Conservation (phyloP, 306 rosid species). For the Aeschynomene evenia region DNA sequence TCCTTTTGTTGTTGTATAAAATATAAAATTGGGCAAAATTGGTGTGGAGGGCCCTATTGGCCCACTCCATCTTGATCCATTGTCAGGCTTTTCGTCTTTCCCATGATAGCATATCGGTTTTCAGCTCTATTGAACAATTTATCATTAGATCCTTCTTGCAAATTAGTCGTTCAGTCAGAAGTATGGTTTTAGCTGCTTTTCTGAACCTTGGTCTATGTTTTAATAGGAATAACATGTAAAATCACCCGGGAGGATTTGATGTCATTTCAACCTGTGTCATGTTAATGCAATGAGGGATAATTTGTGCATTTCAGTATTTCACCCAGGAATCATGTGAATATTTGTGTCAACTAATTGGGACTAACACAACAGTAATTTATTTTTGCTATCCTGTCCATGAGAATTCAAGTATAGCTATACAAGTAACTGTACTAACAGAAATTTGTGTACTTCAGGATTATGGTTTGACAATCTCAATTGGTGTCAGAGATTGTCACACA, state of each 20-base stretch:
- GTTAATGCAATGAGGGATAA: background rate
- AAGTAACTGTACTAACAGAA: background rate
- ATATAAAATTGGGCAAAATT: background rate
- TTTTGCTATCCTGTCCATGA: slow-evolving; percentile 2
- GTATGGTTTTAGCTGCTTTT: background rate
- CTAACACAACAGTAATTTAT: background rate
- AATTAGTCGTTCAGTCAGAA: background rate
- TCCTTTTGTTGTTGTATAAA: background rate
- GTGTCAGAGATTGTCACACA: background rate
- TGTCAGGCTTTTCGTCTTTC: background rate
- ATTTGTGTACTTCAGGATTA: slow-evolving; percentile 9
- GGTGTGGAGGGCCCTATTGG: background rate
- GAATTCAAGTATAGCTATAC: background rate
- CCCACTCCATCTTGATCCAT: background rate
- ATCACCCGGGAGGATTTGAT: background rate
- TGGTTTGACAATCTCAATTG: slow-evolving; percentile 4
- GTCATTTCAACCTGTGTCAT: background rate
- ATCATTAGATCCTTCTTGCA: background rate
- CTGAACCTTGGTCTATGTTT: background rate
- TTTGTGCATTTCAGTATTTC: too few species aligned
- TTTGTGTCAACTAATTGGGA: slow-evolving; percentile 9
- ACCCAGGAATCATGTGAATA: background rate
- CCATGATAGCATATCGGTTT: background rate
- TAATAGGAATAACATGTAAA: background rate
- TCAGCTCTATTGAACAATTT: background rate